Base-by-base conservation (phyloP, 768 basidiomycete species). In the Lepiota venenata region DNA sequence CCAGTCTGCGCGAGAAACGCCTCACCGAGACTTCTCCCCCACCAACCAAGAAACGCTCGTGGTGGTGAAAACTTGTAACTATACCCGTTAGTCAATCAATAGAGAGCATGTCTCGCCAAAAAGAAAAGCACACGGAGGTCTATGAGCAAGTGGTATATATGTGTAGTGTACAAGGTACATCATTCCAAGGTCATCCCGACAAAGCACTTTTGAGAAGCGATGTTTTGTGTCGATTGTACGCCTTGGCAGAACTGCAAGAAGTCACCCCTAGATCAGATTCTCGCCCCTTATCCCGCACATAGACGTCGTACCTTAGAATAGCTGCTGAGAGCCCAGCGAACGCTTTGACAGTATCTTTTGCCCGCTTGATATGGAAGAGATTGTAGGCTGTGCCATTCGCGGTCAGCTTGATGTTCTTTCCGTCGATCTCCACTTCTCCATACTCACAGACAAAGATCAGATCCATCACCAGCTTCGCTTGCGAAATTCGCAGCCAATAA, bases 381-480 rank as follows among this genome's bases (percentile, higher is more conserved):
- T 91, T 85, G 64, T 88, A 93, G 5, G 88, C 91, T 93, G 57
- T 48, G 43, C 29, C 38, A 21, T 50, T 43, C 44, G 48, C 55
- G 39, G 48, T 51, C 39, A 61, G 58, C 35, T 16, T 40, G 47
- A 40, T 50, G 16, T 45, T 25, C 51, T 45, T 47, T 37, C 42
- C 40, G 27, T 22, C 12, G 38, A 41, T 40, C 46, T 21, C 38
- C 7, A 27, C 39, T 41, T 41, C 29, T 32, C 36, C n/a, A n/a
- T 48, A 73, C 74, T 61, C 65, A 93, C 91, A 91, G 64, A 92
- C 91, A 70, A 93, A 93, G 62, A 91, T 82, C 57, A 93, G 71
- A 67, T 93, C 91, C 89, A 92, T 90, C 40, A 79, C 62, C 56
- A 93, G 72, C 73, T 93, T 93, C 52, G 76, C 72, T 55, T 86